These are phyloP conservation scores for Geranium brycei DNA, from an alignment of 345 rosid species.

Conservation along the genomic window DNA sequence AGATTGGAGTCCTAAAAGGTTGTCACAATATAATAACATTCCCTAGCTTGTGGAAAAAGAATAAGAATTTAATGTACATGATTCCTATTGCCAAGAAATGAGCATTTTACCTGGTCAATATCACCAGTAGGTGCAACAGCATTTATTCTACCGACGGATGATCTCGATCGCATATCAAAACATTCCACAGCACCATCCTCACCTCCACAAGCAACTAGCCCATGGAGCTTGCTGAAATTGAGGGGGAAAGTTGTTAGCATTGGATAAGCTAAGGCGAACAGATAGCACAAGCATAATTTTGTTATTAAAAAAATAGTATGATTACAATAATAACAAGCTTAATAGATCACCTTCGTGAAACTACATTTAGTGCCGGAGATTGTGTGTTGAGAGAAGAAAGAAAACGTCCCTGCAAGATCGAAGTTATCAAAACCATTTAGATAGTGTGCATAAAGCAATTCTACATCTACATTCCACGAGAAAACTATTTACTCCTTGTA, in stretches of 20 bases:
- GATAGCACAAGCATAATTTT: too few species aligned
- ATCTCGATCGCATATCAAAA: constrained; percentile 73
- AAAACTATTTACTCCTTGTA: not conserved
- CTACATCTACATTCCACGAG: not conserved
- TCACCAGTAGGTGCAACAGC: constrained; percentile 70
- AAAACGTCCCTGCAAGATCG: constrained; percentile 54
- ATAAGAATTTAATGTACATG: constrained; percentile 1
- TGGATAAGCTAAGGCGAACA: too few species aligned
- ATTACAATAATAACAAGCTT: constrained; percentile 3
- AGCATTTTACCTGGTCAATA: constrained; percentile 37
- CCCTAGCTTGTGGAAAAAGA: not conserved
- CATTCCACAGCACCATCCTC: constrained; percentile 96
- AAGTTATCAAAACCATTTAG: not conserved
- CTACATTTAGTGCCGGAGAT: constrained; percentile 82
- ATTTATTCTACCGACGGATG: constrained; percentile 72
- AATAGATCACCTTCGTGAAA: constrained; percentile 62
- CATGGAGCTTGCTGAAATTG: constrained; percentile 64
- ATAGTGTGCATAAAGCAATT: not conserved
- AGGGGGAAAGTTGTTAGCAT: too few species aligned
- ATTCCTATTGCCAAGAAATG: constrained; percentile 5
- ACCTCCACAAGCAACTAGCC: constrained; percentile 93
- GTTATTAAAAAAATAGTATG: not conserved
- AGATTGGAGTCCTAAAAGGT: too few species aligned
- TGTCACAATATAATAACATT: too few species aligned
- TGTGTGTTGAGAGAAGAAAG: constrained; percentile 64